Percentiles rank a stretch among this genome's conserved stretches.
Conservation (phyloP, 23 red algal genomes). For the Pyropia yezoensis region DNA sequence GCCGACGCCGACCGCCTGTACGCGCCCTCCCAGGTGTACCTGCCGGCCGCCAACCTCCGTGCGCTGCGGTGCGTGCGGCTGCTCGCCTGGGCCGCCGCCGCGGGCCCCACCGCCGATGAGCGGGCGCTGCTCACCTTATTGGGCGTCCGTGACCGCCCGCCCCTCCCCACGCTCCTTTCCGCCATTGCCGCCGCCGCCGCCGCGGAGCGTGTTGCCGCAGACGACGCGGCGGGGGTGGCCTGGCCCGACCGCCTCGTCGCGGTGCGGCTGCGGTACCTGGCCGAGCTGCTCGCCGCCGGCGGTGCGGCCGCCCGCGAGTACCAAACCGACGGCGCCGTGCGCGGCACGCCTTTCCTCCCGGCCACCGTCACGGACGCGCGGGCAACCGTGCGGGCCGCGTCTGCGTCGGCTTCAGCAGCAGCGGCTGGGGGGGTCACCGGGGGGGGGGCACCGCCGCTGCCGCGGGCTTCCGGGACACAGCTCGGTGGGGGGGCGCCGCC, state of each 20-base stretch:
- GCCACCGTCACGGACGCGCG: not conserved
- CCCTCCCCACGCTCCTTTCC: not conserved
- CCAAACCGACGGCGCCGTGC: not conserved
- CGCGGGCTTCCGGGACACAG: too few relatives aligned
- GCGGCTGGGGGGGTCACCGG: too few relatives aligned
- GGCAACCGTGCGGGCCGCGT: too few relatives aligned
- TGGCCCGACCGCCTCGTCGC: not conserved
- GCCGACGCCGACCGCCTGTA: slow-evolving; percentile 31
- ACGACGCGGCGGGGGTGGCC: too few relatives aligned
- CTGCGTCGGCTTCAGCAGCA: too few relatives aligned
- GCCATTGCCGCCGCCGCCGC: not conserved
- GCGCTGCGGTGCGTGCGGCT: slow-evolving; percentile 35
- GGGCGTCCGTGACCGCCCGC: slow-evolving; percentile 3
- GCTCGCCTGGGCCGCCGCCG: not conserved
- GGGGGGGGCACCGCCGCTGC: too few relatives aligned
- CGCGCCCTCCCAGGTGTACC: slow-evolving; percentile 31
- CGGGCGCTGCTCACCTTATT: not conserved
- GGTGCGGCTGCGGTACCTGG: not conserved
- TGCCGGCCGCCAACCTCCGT: slow-evolving; percentile 22
- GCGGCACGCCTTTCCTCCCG: not conserved
- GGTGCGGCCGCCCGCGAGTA: not conserved
- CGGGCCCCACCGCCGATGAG: too few relatives aligned
- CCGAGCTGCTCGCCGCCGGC: not conserved
- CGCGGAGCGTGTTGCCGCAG: too few relatives aligned
- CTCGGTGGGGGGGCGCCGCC: not conserved